Evolutionary conservation across 2,329 filamentous ascomycete genomes (phyloP), one percentile per base, ranked within the genome.

Genomic region (Fusarium marasasianum): DNA sequence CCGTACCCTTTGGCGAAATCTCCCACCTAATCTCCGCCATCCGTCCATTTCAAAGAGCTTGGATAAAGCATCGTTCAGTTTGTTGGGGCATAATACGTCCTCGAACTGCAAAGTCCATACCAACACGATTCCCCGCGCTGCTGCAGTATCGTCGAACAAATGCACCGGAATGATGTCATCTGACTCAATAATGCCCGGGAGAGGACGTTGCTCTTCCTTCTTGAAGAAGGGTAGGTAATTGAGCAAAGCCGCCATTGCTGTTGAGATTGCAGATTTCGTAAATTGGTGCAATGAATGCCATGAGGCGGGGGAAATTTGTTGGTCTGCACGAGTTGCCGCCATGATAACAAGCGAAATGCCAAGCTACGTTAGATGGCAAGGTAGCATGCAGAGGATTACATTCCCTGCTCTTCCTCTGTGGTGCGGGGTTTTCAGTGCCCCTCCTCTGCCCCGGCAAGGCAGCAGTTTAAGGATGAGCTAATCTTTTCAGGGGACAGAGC

Each of bases 151-250:
- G 33, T 72, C 68, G 10, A 72, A 72, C 20, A 64, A 18, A 8
- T 72, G 63, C 17, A 72, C 68, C 5, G 70, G 68, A 10, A 72
- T 54, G 33, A 69, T 44, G 17, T 72, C 70, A 62, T 72, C 70
- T 45, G 70, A 50, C 45, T 60, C 31, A 13, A 66, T 11, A 29
- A 31, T 45, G 5, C 47, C 33, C 0, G 64, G 64, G 1, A 56
- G 33, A 20, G 26, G 43, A n/a, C 43, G 58, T 31, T 41, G 15
- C 31, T 33, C 22, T 22, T 69, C 44, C 11, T 29, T 56, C 8
- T 47, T 64, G 33, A 37, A 53, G 40, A 70, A 67, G 13, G 67
- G 57, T 17, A 67, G 11, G 24, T 70, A 68, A 18, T 44, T 41
- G 13, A 68, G 54, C 10, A 71, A 33, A 17, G 22, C 24, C 24